Percentiles rank a stretch among this genome's conserved stretches.
Evolutionary conservation across 2,329 filamentous ascomycete genomes (phyloP).

Genomic region (Beauveria rudraprayagi): DNA sequence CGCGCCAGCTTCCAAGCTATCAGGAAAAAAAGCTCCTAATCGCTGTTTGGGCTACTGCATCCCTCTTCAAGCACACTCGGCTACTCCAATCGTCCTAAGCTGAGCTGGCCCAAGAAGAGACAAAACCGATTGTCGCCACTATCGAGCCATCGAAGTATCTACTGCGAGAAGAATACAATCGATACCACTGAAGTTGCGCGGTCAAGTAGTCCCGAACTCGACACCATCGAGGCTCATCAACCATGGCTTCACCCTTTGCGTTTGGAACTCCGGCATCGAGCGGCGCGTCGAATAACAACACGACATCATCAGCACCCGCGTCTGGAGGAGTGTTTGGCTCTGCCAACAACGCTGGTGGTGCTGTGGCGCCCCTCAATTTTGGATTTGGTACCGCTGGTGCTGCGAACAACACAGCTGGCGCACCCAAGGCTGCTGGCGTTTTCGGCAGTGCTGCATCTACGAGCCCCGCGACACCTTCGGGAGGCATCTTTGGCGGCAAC

Average conservation of each 20-base stretch:
- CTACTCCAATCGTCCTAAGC: background rate
- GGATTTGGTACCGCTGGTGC: slow-evolving; percentile 21
- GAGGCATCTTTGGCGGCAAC: slow-evolving; percentile 19
- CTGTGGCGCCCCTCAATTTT: slow-evolving; percentile 18
- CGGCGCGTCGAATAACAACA: slow-evolving; percentile 23
- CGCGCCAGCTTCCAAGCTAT: slow-evolving; percentile 9
- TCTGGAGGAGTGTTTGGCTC: slow-evolving; percentile 23
- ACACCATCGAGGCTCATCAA: slow-evolving; percentile 7
- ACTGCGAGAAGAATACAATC: background rate
- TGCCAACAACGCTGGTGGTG: slow-evolving; percentile 16
- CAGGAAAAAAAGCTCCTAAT: slow-evolving; percentile 13
- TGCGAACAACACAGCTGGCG: slow-evolving; percentile 1
- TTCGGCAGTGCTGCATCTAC: slow-evolving; percentile 5
- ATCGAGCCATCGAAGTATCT: no score
- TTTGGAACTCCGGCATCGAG: slow-evolving; percentile 29
- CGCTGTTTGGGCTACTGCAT: background rate
- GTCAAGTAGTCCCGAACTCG: background rate
- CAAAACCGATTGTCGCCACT: background rate
- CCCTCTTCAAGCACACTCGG: slow-evolving; percentile 1
- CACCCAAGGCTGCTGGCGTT: background rate
- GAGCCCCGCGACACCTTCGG: slow-evolving; percentile 13
- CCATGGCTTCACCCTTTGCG: slow-evolving; percentile 30
- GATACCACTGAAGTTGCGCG: background rate
- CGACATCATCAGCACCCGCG: slow-evolving; percentile 29
- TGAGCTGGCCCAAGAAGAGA: background rate